Conservation (phyloP, 495 filamentous ascomycete species). For the Daldinia caldariorum region DNA sequence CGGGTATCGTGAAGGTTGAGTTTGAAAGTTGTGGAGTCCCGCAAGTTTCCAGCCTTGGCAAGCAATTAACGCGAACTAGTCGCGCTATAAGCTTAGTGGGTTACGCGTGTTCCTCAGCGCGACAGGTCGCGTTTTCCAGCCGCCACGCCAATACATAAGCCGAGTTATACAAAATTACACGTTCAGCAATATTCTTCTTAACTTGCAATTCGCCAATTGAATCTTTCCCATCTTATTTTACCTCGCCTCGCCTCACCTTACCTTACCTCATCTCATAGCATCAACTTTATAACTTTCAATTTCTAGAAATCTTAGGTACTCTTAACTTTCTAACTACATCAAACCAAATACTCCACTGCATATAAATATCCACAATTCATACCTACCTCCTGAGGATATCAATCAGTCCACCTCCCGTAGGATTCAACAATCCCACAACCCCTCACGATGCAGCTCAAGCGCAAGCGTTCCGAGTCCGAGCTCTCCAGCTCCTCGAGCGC, state of each 20-base stretch:
- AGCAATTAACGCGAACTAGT: constrained; percentile 39
- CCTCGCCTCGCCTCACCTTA: constrained; percentile 2
- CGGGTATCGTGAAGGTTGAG: not conserved
- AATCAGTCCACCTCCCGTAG: too few relatives aligned
- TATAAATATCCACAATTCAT: constrained; percentile 1
- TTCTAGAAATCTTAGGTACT: too few relatives aligned
- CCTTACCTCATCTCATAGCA: constrained; percentile 8
- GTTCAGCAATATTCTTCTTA: constrained; percentile 16
- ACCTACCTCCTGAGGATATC: too few relatives aligned
- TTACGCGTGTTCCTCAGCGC: constrained; percentile 26
- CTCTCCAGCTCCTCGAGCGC: constrained; percentile 52
- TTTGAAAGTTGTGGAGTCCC: too few relatives aligned
- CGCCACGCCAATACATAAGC: not conserved
- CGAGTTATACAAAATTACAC: constrained; percentile 17
- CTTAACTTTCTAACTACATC: too few relatives aligned
- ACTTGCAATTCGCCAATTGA: constrained; percentile 33
- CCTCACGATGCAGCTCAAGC: constrained; percentile 58
- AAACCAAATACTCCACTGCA: not conserved
- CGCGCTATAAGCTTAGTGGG: constrained; percentile 36
- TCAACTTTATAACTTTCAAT: constrained; percentile 13
- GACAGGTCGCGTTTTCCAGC: constrained; percentile 39
- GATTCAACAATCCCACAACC: constrained; percentile 1
- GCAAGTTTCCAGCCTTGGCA: constrained; percentile 10
- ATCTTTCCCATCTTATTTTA: constrained; percentile 26
- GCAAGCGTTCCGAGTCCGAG: constrained; percentile 63